phyloP scores from a whole-genome alignment of 2,329 filamentous ascomycete genomes.

The Diaporthe citrichinensis region DNA sequence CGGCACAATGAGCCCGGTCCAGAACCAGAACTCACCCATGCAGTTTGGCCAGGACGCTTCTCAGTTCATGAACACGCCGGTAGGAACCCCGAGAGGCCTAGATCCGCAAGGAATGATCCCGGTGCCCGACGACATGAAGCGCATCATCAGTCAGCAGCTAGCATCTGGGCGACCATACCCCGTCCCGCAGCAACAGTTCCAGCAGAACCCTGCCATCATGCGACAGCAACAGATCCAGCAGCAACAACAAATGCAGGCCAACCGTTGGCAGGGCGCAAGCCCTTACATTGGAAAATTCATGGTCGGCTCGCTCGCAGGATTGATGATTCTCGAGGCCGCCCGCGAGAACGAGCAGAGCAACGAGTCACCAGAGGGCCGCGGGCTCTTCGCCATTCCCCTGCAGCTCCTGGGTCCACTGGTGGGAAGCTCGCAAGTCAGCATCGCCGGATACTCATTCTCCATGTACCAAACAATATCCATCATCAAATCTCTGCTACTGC shows the following conservation, averaged over 20 bases:
- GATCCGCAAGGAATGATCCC: constrained; percentile 73
- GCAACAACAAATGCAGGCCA: constrained; percentile 63
- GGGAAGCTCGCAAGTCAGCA: constrained; percentile 63
- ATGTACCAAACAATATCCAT: constrained; percentile 62
- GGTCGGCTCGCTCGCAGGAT: constrained; percentile 90
- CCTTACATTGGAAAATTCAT: constrained; percentile 83
- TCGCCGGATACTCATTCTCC: constrained; percentile 67
- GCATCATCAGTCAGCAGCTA: constrained; percentile 71
- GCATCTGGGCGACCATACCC: constrained; percentile 67
- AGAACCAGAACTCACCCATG: constrained; percentile 67
- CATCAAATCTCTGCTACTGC: constrained; percentile 66
- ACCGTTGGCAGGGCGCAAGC: constrained; percentile 67
- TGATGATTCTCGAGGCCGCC: constrained; percentile 92
- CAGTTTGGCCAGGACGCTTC: constrained; percentile 62
- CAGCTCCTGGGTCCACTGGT: constrained; percentile 67
- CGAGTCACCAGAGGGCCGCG: constrained; percentile 75
- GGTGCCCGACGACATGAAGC: constrained; percentile 77
- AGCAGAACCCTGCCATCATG: constrained; percentile 59
- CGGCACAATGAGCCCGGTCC: constrained; percentile 68
- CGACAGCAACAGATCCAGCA: constrained; percentile 72
- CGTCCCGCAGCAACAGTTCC: constrained; percentile 56
- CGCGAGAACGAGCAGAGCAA: constrained; percentile 75
- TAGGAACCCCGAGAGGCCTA: constrained; percentile 56
- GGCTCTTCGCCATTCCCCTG: constrained; percentile 75
- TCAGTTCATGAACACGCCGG: constrained; percentile 61